Percentiles rank a stretch among this genome's conserved stretches.
phyloP scores from a whole-genome alignment of 2,329 filamentous ascomycete genomes.

The Lachnellula subtilissima region DNA sequence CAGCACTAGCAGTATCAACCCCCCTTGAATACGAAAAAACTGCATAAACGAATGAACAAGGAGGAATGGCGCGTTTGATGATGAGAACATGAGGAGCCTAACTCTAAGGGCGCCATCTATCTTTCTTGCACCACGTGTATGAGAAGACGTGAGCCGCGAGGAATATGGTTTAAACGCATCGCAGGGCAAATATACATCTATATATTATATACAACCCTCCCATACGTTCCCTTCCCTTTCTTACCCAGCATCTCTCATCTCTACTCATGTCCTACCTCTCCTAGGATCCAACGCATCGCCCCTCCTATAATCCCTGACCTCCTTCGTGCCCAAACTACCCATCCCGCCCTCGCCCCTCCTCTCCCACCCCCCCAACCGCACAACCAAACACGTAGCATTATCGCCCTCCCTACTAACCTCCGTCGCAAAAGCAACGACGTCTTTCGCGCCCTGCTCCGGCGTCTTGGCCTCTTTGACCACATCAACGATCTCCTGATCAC shows the following conservation, averaged over 20 bases:
- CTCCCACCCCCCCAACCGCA: constrained; percentile 66
- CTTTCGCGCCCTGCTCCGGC: constrained; percentile 75
- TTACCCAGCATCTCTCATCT: background rate
- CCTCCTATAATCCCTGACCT: constrained; percentile 78
- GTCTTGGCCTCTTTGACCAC: constrained; percentile 90
- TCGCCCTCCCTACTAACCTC: constrained; percentile 63
- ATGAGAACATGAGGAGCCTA: too few relatives aligned
- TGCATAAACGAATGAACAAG: too few relatives aligned
- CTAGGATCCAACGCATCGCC: constrained; percentile 79
- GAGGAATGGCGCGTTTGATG: too few relatives aligned
- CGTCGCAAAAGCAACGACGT: constrained; percentile 80
- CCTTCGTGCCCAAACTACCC: constrained; percentile 86
- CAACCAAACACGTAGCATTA: constrained; percentile 65
- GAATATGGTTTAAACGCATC: too few relatives aligned
- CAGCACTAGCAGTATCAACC: too few relatives aligned
- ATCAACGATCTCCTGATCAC: constrained; percentile 94
- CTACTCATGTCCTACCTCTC: constrained; percentile 42
- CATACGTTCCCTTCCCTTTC: too few relatives aligned
- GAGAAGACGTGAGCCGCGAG: too few relatives aligned
- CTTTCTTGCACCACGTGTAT: too few relatives aligned
- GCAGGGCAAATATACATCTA: too few relatives aligned
- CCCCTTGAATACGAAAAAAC: too few relatives aligned
- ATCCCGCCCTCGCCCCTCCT: constrained; percentile 75
- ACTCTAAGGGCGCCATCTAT: too few relatives aligned
- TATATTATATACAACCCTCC: too few relatives aligned